These are phyloP conservation scores for Candida nitratophila DNA, from an alignment of 805 yeast genomes.

Conservation along the genomic window DNA sequence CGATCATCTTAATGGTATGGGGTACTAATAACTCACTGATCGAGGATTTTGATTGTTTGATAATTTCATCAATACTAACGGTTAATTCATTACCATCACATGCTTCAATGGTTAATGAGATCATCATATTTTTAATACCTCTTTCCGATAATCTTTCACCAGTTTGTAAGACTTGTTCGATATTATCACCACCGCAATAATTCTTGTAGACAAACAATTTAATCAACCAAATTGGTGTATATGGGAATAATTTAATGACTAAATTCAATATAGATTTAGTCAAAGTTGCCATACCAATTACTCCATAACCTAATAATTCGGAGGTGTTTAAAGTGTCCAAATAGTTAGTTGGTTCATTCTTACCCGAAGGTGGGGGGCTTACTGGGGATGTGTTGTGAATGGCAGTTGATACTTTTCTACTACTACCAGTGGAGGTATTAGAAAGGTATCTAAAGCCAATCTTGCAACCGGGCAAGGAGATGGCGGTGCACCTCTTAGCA, in stretches of 20 bases:
- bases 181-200: conserved; percentile 86
- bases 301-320: conserved; percentile 56
- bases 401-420: too few species aligned
- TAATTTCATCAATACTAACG: conserved; percentile 45
- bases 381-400: too few species aligned
- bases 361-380: too few species aligned
- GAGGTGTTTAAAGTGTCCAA: conserved; percentile 44
- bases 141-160: conserved; percentile 60
- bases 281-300: conserved; percentile 64
- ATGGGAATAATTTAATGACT: conserved; percentile 63
- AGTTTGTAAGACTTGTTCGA: conserved; percentile 61
- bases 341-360: too few species aligned
- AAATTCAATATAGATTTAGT: conserved; percentile 54
- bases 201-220: conserved; percentile 70
- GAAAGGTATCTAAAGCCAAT: too few species aligned
- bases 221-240: conserved; percentile 63
- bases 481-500: too few species aligned
- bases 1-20: conserved; percentile 56
- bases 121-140: conserved; percentile 90
- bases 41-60: conserved; percentile 57
- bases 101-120: conserved; percentile 90
- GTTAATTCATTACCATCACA: conserved; percentile 66
- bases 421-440: too few species aligned
- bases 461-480: too few species aligned
- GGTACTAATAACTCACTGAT: conserved; percentile 64